Percentiles rank a stretch among this genome's conserved stretches.
Evolutionary conservation across 179 eudicot species (phyloP).

Genomic region (Monotropa hypopitys): DNA sequence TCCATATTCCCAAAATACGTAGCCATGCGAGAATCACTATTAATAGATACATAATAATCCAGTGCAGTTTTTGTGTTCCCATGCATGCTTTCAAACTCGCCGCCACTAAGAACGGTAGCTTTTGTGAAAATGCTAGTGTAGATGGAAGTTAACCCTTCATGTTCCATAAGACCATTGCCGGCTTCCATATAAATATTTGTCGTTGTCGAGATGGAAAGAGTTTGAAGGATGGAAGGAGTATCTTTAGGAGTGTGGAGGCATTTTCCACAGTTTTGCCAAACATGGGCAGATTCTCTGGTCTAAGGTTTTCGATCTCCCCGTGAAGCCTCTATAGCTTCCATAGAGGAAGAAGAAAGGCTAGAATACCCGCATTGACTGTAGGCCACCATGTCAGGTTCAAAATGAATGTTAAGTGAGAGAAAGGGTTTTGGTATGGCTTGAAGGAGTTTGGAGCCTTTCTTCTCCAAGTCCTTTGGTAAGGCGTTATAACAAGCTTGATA

Average conservation of each 20-base stretch:
- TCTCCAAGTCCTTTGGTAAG: slow-evolving; percentile 48
- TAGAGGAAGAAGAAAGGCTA: slow-evolving; percentile 47
- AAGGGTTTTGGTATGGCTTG: slow-evolving; percentile 96
- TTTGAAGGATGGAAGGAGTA: slow-evolving; percentile 62
- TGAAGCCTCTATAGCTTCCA: slow-evolving; percentile 64
- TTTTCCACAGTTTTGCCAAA: slow-evolving; percentile 87
- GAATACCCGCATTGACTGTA: slow-evolving; percentile 84
- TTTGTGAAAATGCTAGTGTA: slow-evolving; percentile 64
- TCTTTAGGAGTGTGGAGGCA: slow-evolving; percentile 93
- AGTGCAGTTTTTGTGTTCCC: slow-evolving; percentile 97
- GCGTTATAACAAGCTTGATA: slow-evolving; percentile 91
- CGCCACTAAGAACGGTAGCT: slow-evolving; percentile 41
- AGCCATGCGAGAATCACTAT: slow-evolving; percentile 73
- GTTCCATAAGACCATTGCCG: slow-evolving; percentile 92
- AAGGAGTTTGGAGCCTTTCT: slow-evolving; percentile 55
- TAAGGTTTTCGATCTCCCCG: slow-evolving; percentile 77
- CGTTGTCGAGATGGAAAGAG: slow-evolving; percentile 62
- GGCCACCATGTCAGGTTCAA: slow-evolving; percentile 99
- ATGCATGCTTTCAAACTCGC: slow-evolving; percentile 74
- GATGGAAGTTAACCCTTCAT: slow-evolving; percentile 59
- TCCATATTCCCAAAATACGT: slow-evolving; percentile 99
- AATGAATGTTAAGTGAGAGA: slow-evolving; percentile 82
- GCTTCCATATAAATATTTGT: slow-evolving; percentile 84
- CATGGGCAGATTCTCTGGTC: slow-evolving; percentile 76
- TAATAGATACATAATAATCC: slow-evolving; percentile 77